Percentiles rank a stretch among this genome's conserved stretches.
Conservation (phyloP, 257 asterid genomes). For the Capsicum pubescens region DNA sequence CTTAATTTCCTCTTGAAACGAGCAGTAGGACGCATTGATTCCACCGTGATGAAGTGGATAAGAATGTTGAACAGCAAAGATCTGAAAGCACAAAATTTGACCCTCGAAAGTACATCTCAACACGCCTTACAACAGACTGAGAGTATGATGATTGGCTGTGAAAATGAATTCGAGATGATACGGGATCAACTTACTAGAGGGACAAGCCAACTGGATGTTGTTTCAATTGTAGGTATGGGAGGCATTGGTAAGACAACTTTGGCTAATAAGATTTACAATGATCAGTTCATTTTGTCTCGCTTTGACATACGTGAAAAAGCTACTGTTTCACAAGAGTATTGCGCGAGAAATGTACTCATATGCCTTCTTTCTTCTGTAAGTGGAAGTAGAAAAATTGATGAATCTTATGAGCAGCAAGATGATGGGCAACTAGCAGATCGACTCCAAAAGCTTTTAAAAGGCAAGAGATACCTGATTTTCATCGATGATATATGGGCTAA, state of each 20-base stretch:
- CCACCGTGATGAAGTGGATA: not conserved
- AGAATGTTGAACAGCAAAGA: not conserved
- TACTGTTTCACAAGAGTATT: too few relatives aligned
- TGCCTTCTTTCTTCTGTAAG: too few relatives aligned
- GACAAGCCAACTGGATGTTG: not conserved
- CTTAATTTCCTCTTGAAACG: not conserved
- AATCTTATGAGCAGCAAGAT: too few relatives aligned
- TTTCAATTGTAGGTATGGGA: constrained; percentile 29
- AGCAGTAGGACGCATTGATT: not conserved
- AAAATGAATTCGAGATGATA: not conserved
- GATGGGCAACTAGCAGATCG: too few relatives aligned
- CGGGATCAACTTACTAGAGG: not conserved
- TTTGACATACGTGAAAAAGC: too few relatives aligned
- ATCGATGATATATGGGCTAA: too few relatives aligned
- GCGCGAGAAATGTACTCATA: too few relatives aligned
- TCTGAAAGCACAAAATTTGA: not conserved
- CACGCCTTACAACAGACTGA: not conserved
- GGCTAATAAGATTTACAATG: constrained; percentile 3
- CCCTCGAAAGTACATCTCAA: not conserved
- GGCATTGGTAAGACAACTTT: constrained; percentile 35
- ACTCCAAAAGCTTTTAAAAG: too few relatives aligned
- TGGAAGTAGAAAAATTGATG: too few relatives aligned
- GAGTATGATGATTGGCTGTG: constrained; percentile 10
- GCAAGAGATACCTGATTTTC: too few relatives aligned
- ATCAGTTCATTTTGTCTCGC: not conserved